Conservation (phyloP, 768 basidiomycete genomes). For the Steccherinum ochraceum region DNA sequence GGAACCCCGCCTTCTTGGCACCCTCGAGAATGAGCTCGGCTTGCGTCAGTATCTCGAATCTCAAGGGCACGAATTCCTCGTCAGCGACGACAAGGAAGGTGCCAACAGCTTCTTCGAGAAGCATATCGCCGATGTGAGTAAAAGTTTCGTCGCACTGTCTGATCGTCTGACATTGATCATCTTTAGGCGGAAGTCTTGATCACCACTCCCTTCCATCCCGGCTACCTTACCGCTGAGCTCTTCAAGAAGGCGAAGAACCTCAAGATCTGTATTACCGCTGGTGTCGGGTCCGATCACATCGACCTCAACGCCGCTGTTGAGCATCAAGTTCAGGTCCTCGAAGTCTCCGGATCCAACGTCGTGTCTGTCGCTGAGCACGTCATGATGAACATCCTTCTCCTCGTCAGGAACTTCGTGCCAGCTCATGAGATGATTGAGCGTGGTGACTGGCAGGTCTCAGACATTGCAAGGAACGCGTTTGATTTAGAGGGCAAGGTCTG, state of each 20-base stretch:
- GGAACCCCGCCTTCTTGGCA: slow-evolving; percentile 71
- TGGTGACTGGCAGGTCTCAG: slow-evolving; percentile 87
- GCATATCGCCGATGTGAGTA: slow-evolving; percentile 65
- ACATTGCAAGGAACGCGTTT: slow-evolving; percentile 75
- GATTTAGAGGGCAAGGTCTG: slow-evolving; percentile 76
- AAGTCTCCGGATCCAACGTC: slow-evolving; percentile 82
- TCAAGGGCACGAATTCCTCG: slow-evolving; percentile 69
- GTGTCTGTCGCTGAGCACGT: slow-evolving; percentile 88
- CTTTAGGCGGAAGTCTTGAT: slow-evolving; percentile 66
- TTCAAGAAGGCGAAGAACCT: slow-evolving; percentile 69
- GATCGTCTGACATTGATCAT: slow-evolving; percentile 4
- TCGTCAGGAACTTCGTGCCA: slow-evolving; percentile 83
- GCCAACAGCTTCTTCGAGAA: slow-evolving; percentile 74
- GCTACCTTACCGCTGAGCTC: slow-evolving; percentile 68
- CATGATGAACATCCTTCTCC: slow-evolving; percentile 79
- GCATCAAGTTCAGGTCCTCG: slow-evolving; percentile 5
- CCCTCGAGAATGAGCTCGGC: slow-evolving; percentile 78
- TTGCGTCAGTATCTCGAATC: slow-evolving; percentile 58
- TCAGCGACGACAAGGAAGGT: slow-evolving; percentile 77
- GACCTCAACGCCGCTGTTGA: slow-evolving; percentile 50
- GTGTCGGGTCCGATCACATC: slow-evolving; percentile 84
- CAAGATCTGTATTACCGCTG: slow-evolving; percentile 82
- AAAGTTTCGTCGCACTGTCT: not conserved
- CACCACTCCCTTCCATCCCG: slow-evolving; percentile 81
- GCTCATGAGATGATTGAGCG: slow-evolving; percentile 76